Evolutionary conservation across 192 early-diverging fungal genomes (phyloP), one percentile per base, ranked within the genome.

Genomic region (Podila minutissima): DNA sequence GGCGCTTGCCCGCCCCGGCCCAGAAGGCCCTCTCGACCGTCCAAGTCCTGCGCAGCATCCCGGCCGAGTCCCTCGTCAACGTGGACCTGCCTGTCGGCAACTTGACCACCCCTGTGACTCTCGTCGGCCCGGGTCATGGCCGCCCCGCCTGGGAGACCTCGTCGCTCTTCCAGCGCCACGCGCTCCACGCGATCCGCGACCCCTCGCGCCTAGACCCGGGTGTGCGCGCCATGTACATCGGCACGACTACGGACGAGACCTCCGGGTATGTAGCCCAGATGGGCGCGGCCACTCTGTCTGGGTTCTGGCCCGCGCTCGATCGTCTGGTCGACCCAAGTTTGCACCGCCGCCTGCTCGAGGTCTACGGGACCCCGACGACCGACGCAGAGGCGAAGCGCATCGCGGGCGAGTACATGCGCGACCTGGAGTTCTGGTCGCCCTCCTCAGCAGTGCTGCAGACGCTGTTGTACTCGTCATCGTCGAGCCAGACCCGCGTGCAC

Each of bases 201-300:
- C 37, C 65, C 8, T 12, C 41, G 0, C 37, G 38, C 3, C 58
- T 64, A 8, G 72, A 74, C 33, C 65, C 64, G 28, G 60, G 60
- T 7, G 32, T 74, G 1, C 48, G 55, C 22, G 22, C 65, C 15
- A 22, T 74, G 11, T 62, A 67, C 48, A 26, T 63, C 12, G 72
- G 72, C 3, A 55, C 53, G 22, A 67, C 65, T 48, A 59, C 59
- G 13, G 72, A 74, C 46, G 72, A 74, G 28, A 64, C 65, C 19
- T 20, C 10, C 9, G 55, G 20, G 3, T 73, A 66, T 61, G 64
- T 73, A 12, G 31, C 71, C 4, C 22, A 35, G 0, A 12, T 73
- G 24, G 71, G 71, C 20, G 71, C 71, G 11, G 60, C 33, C 10
- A 28, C 37, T 2, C 12, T 71, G 17, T 55, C 62, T 22, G 41